These are phyloP conservation scores for Cordyceps fumosorosea DNA, from an alignment of 2,329 filamentous ascomycete species.

Conservation along the genomic window DNA sequence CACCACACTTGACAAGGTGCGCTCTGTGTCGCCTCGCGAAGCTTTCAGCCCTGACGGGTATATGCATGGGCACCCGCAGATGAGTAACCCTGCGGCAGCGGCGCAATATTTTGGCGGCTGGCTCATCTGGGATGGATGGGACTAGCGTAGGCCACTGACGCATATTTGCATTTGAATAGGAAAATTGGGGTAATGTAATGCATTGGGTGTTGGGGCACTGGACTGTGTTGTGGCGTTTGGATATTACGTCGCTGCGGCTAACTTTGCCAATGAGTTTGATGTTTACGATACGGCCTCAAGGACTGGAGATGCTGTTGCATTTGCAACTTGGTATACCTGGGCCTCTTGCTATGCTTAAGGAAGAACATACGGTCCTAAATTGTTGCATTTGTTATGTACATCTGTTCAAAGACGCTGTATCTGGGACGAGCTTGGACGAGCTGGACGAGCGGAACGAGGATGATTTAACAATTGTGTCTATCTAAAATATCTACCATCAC, in stretches of 20 bases:
- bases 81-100: slow-evolving; percentile 23
- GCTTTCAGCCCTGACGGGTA: slow-evolving; percentile 23
- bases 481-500: neutral
- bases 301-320: too few relatives aligned
- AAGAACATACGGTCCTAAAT: neutral
- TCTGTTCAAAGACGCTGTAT: neutral
- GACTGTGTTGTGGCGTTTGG: neutral
- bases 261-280: too few relatives aligned
- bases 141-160: slow-evolving; percentile 17
- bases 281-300: too few relatives aligned
- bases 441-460: neutral
- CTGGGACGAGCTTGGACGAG: neutral
- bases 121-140: slow-evolving; percentile 36
- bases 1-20: slow-evolving; percentile 32
- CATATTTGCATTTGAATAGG: neutral
- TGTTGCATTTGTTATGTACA: neutral
- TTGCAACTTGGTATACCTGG: neutral
- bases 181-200: neutral
- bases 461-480: neutral
- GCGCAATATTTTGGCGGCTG: slow-evolving; percentile 28
- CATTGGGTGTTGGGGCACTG: neutral
- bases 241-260: neutral
- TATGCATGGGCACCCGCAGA: slow-evolving; percentile 21
- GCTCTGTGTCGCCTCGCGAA: slow-evolving; percentile 16
- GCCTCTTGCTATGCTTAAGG: neutral